Conservation (phyloP, 257 asterid species). For the Solanum okadae region DNA sequence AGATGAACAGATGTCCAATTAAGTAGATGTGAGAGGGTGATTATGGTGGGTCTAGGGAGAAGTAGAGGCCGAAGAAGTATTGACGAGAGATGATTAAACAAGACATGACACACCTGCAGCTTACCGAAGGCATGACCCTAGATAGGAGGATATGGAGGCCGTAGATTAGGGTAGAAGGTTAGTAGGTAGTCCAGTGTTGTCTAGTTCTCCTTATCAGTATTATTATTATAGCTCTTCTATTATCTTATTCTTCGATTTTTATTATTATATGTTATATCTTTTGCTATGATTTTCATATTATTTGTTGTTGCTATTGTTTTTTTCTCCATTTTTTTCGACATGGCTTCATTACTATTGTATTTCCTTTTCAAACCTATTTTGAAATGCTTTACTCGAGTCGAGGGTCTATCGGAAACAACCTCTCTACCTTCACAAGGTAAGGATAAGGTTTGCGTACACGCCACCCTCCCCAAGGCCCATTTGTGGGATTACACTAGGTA, state of each 20-base stretch:
- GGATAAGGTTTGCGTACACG: neutral
- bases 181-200: neutral
- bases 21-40: neutral
- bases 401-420: neutral
- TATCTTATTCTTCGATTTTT: neutral
- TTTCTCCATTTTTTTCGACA: neutral
- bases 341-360: neutral
- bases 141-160: neutral
- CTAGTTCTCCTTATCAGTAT: neutral
- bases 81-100: neutral
- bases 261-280: neutral
- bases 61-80: neutral
- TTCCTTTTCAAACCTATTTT: neutral
- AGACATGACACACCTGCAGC: neutral
- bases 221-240: neutral
- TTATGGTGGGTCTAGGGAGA: neutral
- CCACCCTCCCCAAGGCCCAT: neutral
- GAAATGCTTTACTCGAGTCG: neutral
- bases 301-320: neutral
- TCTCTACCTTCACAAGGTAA: neutral
- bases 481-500: neutral
- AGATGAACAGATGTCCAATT: neutral
- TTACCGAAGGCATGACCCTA: neutral
- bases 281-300: neutral
- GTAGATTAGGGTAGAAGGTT: neutral